Evolutionary conservation across 306 rosid genomes (phyloP).

Genomic region (Trifolium subterraneum): DNA sequence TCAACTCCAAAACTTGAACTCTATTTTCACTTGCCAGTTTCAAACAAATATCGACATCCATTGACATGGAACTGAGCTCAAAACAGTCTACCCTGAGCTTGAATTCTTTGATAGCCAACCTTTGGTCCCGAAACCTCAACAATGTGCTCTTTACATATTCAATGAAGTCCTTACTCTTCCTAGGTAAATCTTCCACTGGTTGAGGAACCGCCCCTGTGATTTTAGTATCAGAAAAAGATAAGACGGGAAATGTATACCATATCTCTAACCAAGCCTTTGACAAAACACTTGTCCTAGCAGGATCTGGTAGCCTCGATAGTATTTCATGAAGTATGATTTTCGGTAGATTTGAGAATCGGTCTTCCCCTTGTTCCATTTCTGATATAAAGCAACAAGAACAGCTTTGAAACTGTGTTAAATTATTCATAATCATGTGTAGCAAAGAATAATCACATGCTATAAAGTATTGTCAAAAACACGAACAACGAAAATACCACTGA

Average conservation of each 20-base stretch:
- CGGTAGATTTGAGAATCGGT: constrained; percentile 41
- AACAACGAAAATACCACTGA: too few species aligned
- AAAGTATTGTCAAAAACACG: too few species aligned
- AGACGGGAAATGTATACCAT: too few species aligned
- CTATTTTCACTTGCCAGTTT: not conserved
- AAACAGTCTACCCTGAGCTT: not conserved
- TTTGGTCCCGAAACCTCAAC: constrained; percentile 9
- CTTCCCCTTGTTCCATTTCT: constrained; percentile 33
- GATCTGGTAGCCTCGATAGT: constrained; percentile 43
- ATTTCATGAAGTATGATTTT: constrained; percentile 43
- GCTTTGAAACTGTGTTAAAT: too few species aligned
- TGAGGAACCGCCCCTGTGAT: too few species aligned
- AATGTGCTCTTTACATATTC: constrained; percentile 40
- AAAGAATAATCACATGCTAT: too few species aligned
- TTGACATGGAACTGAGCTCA: not conserved
- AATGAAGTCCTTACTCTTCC: constrained; percentile 13
- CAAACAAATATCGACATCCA: constrained; percentile 41
- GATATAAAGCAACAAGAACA: not conserved
- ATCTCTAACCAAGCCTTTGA: constrained; percentile 42
- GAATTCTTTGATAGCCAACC: constrained; percentile 32
- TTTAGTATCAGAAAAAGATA: not conserved
- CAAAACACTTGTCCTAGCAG: constrained; percentile 45
- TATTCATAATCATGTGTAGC: too few species aligned
- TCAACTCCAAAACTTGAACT: not conserved
- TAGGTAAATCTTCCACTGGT: not conserved